Evolutionary conservation across 495 filamentous ascomycete genomes (phyloP).

Genomic region (Eremomyces bilateralis): DNA sequence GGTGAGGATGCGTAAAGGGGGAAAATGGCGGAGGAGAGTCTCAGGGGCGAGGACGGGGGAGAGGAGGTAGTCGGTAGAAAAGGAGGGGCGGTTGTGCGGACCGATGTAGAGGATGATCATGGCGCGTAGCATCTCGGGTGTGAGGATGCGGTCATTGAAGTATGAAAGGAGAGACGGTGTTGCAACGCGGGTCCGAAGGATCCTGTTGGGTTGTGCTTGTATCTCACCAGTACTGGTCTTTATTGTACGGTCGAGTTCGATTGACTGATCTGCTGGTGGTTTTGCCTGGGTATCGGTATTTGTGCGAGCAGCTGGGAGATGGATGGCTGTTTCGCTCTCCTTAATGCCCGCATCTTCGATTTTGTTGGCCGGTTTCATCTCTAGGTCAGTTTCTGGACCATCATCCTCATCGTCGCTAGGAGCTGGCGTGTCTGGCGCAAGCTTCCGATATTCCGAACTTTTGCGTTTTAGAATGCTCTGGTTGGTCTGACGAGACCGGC

Average conservation of each 20-base stretch:
- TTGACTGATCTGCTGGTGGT: not conserved
- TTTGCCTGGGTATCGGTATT: constrained; percentile 4
- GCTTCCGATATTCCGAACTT: constrained; percentile 40
- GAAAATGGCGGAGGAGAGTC: constrained; percentile 55
- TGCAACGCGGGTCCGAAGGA: constrained; percentile 65
- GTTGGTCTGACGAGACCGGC: constrained; percentile 54
- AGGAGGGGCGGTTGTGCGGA: constrained; percentile 78
- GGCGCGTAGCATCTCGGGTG: constrained; percentile 94
- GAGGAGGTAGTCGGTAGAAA: constrained; percentile 72
- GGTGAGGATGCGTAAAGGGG: constrained; percentile 80
- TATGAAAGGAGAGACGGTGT: constrained; percentile 95
- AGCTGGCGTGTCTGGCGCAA: constrained; percentile 28
- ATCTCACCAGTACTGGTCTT: constrained; percentile 19
- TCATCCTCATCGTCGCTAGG: constrained; percentile 19
- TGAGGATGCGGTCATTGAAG: constrained; percentile 85
- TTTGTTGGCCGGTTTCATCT: constrained; percentile 7
- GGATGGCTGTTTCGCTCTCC: constrained; percentile 10
- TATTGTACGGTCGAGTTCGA: too few relatives aligned
- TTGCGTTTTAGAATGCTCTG: constrained; percentile 54
- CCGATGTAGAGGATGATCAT: constrained; percentile 99
- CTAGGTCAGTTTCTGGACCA: constrained; percentile 23
- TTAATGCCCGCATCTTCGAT: constrained; percentile 2
- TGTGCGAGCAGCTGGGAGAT: constrained; percentile 12
- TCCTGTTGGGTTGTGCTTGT: constrained; percentile 9
- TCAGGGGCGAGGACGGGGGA: constrained; percentile 82